Conservation (phyloP, 176 grass and related monocot species). For the Zoysia japonica region DNA sequence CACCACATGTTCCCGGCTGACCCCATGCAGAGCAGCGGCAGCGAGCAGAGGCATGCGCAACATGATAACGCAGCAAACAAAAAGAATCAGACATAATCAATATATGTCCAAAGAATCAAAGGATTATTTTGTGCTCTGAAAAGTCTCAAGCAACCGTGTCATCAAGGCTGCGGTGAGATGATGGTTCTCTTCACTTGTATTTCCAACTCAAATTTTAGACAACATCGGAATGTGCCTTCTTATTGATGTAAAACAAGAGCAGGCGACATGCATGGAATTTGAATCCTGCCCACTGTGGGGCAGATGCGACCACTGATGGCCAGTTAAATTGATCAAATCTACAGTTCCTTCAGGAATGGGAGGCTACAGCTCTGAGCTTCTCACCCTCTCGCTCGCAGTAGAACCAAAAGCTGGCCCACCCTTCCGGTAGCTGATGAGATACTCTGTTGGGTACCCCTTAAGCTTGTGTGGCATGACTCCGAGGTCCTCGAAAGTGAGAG, state of each 20-base stretch:
- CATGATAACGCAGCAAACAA: neutral
- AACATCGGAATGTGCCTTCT: no score
- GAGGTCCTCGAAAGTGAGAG: conserved; percentile 81
- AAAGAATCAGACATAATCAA: neutral
- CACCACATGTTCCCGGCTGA: neutral
- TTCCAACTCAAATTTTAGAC: no score
- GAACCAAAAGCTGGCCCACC: conserved; percentile 76
- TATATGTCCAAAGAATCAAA: neutral
- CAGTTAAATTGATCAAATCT: conserved; percentile 37
- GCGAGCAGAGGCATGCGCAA: no score
- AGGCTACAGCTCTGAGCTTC: conserved; percentile 55
- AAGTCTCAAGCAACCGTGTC: no score
- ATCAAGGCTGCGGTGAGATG: no score
- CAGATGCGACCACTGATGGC: neutral
- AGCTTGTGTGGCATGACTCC: conserved; percentile 70
- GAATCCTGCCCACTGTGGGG: no score
- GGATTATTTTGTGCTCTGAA: no score
- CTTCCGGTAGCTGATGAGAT: conserved; percentile 69
- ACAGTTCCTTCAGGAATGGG: conserved; percentile 4
- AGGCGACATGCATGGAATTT: no score
- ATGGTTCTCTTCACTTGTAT: no score
- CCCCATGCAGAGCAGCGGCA: neutral
- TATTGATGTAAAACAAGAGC: no score
- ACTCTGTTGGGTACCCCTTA: conserved; percentile 91
- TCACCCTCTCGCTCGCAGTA: conserved; percentile 58